Evolutionary conservation across 495 filamentous ascomycete genomes (phyloP), one percentile per base, ranked within the genome.

Genomic region (Patellaria atrata): DNA sequence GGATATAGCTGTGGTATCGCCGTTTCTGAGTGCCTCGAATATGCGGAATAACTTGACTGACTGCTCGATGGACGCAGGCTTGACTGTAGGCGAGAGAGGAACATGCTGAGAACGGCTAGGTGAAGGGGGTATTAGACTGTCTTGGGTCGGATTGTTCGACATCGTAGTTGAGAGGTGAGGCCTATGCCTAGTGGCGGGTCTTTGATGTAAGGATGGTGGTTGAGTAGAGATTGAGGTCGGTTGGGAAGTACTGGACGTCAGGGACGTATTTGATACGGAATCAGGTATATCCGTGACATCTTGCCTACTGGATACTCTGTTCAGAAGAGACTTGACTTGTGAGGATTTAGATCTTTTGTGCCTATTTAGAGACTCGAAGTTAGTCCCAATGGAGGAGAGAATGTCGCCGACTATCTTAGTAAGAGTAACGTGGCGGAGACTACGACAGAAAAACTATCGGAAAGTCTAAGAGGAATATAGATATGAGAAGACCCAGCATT

Each of bases 41-140:
- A 96, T 70, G 40, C 85, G 75, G 59, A 96, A 97, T 41, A 86
- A 84, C 42, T 75, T 71, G 22, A 97, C 86, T 0, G 89, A 94
- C 53, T 94, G 82, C 48, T 97, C 87, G 24, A 97, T 82, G 0
- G 82, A 77, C 5, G 58, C 57, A 2, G 59, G 62, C 46, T 38
- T 57, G 23, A 41, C 50, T 22, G 14, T 58, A 51, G 16, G 58
- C 47, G 38, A 60, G 5, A 37, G 11, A 21, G 51, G 44, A 2
- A 41, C 38, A n/a, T n/a, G n/a, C n/a, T 37, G 11, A 13, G 27
- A 34, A 22, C 20, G 27, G 39, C 16, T 41, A 9, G 40, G 38
- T 14, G 42, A 44, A 4, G 50, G n/a, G 23, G 45, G 33, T 10
- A 39, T 14, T 17, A 35, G 16, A 14, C 27, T 35, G 13, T 49